Evolutionary conservation across 2,329 filamentous ascomycete species (phyloP).

Genomic region (Diaporthe sp.): DNA sequence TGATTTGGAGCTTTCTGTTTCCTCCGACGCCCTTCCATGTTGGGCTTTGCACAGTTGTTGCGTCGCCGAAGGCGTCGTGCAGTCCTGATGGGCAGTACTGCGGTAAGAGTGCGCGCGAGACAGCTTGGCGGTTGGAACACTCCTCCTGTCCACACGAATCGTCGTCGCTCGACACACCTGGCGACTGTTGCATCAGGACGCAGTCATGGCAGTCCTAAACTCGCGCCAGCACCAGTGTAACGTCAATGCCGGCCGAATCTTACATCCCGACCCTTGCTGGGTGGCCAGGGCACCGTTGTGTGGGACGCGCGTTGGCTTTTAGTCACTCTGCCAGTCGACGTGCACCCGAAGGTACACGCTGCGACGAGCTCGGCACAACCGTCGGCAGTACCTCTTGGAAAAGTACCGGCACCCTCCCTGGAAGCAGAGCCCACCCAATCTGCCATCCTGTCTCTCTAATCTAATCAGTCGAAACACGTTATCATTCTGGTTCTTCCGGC

Average conservation of each 20-base stretch:
- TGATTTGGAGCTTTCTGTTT: not conserved
- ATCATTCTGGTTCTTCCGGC: slow-evolving; percentile 26
- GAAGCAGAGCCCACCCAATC: slow-evolving; percentile 33
- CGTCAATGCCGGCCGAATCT: slow-evolving; percentile 34
- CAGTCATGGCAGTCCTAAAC: slow-evolving; percentile 29
- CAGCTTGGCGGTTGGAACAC: slow-evolving; percentile 33
- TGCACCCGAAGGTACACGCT: slow-evolving; percentile 26
- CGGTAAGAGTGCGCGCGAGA: not conserved
- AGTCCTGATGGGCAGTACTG: not conserved
- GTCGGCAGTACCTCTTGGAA: slow-evolving; percentile 41
- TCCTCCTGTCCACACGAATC: slow-evolving; percentile 40
- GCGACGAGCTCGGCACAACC: slow-evolving; percentile 41
- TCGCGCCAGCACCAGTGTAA: slow-evolving; percentile 36
- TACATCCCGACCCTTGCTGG: slow-evolving; percentile 30
- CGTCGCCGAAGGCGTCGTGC: not conserved
- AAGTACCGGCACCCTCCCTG: slow-evolving; percentile 32
- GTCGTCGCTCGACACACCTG: slow-evolving; percentile 33
- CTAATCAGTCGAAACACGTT: slow-evolving; percentile 35
- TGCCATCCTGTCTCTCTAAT: slow-evolving; percentile 36
- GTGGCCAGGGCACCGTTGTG: slow-evolving; percentile 36
- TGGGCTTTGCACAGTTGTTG: not conserved
- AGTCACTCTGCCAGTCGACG: slow-evolving; percentile 19
- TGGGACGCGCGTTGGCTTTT: slow-evolving; percentile 38
- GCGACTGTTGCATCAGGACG: slow-evolving; percentile 30
- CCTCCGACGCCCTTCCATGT: not conserved